A percentile compares a stretch with the other conserved stretches of the same genome.
Evolutionary conservation across 75 land plant genomes (phyloP).

Genomic region (Chamaecyparis obtusa): DNA sequence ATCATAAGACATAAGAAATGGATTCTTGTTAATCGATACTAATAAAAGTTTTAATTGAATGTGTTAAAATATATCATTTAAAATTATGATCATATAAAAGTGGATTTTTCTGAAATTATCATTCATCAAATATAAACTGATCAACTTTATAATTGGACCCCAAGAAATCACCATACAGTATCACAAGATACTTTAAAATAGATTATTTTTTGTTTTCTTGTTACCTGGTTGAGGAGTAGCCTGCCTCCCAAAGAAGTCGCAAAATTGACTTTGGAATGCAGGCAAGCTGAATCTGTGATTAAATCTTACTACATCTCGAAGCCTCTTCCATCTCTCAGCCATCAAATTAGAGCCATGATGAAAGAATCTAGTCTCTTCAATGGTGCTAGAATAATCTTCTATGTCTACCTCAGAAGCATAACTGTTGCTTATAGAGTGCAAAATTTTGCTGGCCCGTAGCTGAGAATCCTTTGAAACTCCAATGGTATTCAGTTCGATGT

Average conservation of each 20-base stretch:
- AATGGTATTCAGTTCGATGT: slow-evolving; percentile 76
- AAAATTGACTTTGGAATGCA: slow-evolving; percentile 33
- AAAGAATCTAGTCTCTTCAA: slow-evolving; percentile 34
- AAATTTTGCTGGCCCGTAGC: slow-evolving; percentile 65
- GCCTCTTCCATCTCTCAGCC: slow-evolving; percentile 59
- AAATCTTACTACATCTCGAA: slow-evolving; percentile 38
- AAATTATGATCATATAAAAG: no score
- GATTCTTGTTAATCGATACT: no score
- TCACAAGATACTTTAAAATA: not conserved
- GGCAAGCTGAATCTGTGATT: slow-evolving; percentile 53
- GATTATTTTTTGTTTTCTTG: not conserved
- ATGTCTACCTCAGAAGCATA: slow-evolving; percentile 16
- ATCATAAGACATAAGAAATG: no score
- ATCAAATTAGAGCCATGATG: slow-evolving; percentile 43
- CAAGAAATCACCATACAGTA: no score
- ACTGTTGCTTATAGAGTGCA: slow-evolving; percentile 45
- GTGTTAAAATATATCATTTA: no score
- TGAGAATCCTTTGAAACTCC: slow-evolving; percentile 97
- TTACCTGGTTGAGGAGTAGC: slow-evolving; percentile 66
- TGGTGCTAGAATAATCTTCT: not conserved
- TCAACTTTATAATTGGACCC: no score
- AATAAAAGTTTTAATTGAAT: no score
- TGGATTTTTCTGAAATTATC: no score
- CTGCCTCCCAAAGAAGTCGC: slow-evolving; percentile 39
- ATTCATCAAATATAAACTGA: no score